Evolutionary conservation across 2,329 filamentous ascomycete genomes (phyloP).

Genomic region (Tolypocladium tundrense): DNA sequence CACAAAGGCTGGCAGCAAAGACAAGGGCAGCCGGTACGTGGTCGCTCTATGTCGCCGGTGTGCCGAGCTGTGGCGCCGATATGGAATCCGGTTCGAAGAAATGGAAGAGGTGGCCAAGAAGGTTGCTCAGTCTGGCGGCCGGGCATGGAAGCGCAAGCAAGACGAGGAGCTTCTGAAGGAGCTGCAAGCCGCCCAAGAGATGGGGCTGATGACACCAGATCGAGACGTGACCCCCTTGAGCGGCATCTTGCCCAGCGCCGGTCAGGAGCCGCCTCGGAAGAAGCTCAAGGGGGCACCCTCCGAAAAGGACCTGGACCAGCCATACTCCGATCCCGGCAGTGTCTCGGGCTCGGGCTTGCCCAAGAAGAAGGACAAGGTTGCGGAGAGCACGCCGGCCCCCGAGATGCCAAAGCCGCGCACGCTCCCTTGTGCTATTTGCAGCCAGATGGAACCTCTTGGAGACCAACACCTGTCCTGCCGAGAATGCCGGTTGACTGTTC

Average conservation of each 20-base stretch:
- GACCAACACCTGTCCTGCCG: conserved; percentile 69
- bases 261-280: conserved; percentile 50
- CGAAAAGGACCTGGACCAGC: conserved; percentile 41
- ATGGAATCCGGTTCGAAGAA: conserved; percentile 92
- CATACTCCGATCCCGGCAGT: conserved; percentile 34
- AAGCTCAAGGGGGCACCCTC: conserved; percentile 46
- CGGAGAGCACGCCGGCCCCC: conserved; percentile 50
- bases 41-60: conserved; percentile 84
- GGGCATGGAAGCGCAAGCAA: conserved; percentile 77
- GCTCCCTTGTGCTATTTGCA: conserved; percentile 80
- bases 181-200: conserved; percentile 54
- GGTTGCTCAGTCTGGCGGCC: conserved; percentile 65
- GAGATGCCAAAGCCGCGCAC: conserved; percentile 69
- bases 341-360: conserved; percentile 21
- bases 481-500: conserved; percentile 85
- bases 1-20: conserved; percentile 52
- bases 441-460: conserved; percentile 58
- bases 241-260: conserved; percentile 16
- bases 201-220: conserved; percentile 33
- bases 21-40: conserved; percentile 65
- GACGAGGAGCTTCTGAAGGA: conserved; percentile 86
- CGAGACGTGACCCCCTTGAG: conserved; percentile 27
- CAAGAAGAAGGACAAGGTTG: conserved; percentile 52
- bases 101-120: conserved; percentile 87
- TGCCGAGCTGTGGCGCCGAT: conserved; percentile 88